phyloP scores from a whole-genome alignment of 2,329 filamentous ascomycete species.

The Penicillium crustosum region DNA sequence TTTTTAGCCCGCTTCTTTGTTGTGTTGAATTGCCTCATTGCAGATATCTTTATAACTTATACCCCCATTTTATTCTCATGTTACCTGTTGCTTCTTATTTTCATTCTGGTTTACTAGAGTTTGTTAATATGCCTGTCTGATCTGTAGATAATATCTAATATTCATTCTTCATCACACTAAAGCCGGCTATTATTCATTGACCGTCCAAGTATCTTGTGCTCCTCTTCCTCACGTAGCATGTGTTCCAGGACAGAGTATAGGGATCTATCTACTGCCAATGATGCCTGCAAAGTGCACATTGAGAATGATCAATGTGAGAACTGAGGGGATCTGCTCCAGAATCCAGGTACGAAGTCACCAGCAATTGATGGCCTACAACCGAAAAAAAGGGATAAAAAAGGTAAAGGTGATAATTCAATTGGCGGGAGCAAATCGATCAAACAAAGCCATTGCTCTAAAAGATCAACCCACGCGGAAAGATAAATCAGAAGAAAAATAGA shows the following conservation, averaged over 20 bases:
- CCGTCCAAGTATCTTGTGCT: too few species aligned
- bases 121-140: neutral
- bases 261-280: neutral
- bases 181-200: neutral
- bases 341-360: neutral
- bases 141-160: neutral
- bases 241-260: neutral
- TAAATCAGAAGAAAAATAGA: constrained; percentile 12
- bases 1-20: neutral
- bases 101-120: neutral
- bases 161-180: neutral
- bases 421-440: neutral
- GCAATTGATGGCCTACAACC: neutral
- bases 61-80: constrained; percentile 5
- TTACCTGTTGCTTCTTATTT: neutral
- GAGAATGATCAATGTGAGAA: too few species aligned
- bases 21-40: neutral
- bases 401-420: constrained; percentile 5
- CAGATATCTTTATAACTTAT: constrained; percentile 8
- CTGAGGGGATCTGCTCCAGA: neutral
- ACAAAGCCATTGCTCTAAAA: constrained; percentile 4
- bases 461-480: neutral
- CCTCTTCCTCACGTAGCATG: neutral
- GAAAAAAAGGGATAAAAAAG: neutral
- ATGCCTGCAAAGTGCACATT: neutral